Base-by-base conservation (phyloP, 2,329 filamentous ascomycete species). In the Beauveria brongniartii region DNA sequence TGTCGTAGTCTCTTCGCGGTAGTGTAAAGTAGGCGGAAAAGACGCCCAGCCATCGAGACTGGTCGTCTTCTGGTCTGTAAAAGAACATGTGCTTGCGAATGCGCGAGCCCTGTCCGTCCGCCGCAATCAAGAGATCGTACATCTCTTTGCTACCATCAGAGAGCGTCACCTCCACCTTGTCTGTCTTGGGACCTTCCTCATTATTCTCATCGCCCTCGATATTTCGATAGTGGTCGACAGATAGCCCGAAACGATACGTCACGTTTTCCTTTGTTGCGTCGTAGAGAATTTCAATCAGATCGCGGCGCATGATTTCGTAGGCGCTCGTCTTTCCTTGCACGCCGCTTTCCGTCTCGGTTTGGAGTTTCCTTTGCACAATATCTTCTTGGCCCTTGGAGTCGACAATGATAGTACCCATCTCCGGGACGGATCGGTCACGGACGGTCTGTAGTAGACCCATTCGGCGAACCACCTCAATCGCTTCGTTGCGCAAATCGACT, bases 281-380 rank as follows among this genome's bases (percentile, higher is more conserved):
- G 66, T 80, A 80, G 3, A 85, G 66, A 1, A 85, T 71, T 3
- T 72, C 68, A 0, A 77, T 74, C n/a, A 86, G 66, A 59, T 84
- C 80, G 1, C 80, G 80, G 2, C 82, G 73, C 75, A 85, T 80
- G 55, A 86, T 80, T 70, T 86, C 83, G 63, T 75, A 84, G 62
- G 85, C 82, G 59, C 75, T 77, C 1, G 79, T 82, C 37, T 82
- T 67, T 3, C 67, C 69, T 64, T 80, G 78, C 28, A 64, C 65
- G 0, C 77, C 77, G 56, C 74, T 68, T 76, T 78, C 44, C 70
- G 70, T 37, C 67, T 69, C 41, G 82, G 72, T 5, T 68, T 70
- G 3, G 75, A 44, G 18, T 22, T 46, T 43, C 8, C 47, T 46
- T 26, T 57, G 54, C 40, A 61, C 53, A 16, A 58, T 46, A 14